Evolutionary conservation across 495 filamentous ascomycete species (phyloP).

Genomic region (Daldinia grandis): DNA sequence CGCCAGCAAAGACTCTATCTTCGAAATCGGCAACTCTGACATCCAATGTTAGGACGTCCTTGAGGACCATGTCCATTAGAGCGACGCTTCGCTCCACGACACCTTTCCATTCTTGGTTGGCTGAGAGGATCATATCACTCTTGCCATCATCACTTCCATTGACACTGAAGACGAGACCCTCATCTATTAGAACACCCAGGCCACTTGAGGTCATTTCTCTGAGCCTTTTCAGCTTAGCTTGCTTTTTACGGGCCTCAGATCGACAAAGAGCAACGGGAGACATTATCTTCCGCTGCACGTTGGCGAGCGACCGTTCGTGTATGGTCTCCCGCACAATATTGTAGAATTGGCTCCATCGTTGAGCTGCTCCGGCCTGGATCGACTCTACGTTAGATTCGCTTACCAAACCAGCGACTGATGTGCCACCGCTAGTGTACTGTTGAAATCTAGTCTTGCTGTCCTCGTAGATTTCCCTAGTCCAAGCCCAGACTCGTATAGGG

Average conservation of each 20-base stretch:
- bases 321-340: conserved; percentile 77
- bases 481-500: conserved; percentile 73
- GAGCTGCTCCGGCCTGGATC: conserved; percentile 47
- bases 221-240: conserved; percentile 68
- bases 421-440: conserved; percentile 42
- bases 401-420: conserved; percentile 14
- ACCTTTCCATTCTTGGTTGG: conserved; percentile 72
- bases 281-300: conserved; percentile 68
- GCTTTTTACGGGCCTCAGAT: conserved; percentile 74
- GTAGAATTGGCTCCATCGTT: conserved; percentile 81
- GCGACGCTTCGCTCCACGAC: conserved; percentile 74
- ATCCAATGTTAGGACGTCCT: conserved; percentile 62
- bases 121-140: conserved; percentile 46
- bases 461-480: conserved; percentile 67
- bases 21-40: conserved; percentile 74
- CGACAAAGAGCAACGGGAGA: conserved; percentile 75
- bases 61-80: conserved; percentile 82
- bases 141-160: conserved; percentile 50
- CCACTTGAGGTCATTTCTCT: conserved; percentile 84
- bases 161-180: conserved; percentile 70
- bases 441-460: conserved; percentile 62
- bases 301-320: conserved; percentile 65
- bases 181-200: conserved; percentile 83
- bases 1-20: conserved; percentile 69
- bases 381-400: conserved; percentile 19